A percentile compares a stretch with the other conserved stretches of the same genome.
These are phyloP conservation scores for Thielaviopsis euricoi DNA, from an alignment of 2,329 filamentous ascomycete species.

Conservation along the genomic window DNA sequence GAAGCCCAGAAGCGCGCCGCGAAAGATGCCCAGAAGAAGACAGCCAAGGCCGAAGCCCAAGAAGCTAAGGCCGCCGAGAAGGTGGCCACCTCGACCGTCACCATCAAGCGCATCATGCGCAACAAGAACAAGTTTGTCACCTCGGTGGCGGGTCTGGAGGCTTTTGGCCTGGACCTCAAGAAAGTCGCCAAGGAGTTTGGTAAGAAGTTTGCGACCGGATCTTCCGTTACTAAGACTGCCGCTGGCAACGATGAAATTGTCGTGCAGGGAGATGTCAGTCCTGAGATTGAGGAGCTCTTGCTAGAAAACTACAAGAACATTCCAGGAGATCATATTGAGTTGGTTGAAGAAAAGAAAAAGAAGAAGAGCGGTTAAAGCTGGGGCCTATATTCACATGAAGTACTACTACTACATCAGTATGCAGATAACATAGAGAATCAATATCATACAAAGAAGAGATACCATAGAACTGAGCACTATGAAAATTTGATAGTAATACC, in stretches of 20 bases:
- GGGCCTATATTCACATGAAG: background rate
- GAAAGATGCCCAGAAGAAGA: conserved; percentile 94
- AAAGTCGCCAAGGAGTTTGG: conserved; percentile 89
- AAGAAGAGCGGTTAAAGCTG: conserved; percentile 22
- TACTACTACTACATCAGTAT: background rate
- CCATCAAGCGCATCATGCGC: conserved; percentile 91
- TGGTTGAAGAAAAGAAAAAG: conserved; percentile 95
- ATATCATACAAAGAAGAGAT: background rate
- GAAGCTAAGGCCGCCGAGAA: conserved; percentile 72
- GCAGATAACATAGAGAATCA: background rate
- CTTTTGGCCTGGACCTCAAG: conserved; percentile 83
- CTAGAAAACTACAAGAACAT: conserved; percentile 78
- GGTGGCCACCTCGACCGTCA: conserved; percentile 65
- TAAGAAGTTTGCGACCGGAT: conserved; percentile 95
- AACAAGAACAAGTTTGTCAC: conserved; percentile 98
- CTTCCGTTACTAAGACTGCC: conserved; percentile 76
- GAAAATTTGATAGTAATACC: background rate
- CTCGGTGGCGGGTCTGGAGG: conserved; percentile 75
- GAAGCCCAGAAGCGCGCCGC: conserved; percentile 88
- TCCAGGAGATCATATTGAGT: conserved; percentile 86
- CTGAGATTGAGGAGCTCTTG: conserved; percentile 85
- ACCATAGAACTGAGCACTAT: background rate
- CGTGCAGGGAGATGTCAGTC: conserved; percentile 90
- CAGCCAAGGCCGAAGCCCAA: conserved; percentile 76
- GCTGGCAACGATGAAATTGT: conserved; percentile 90